A percentile compares a stretch with the other conserved stretches of the same genome.
Conservation (phyloP, 768 basidiomycete species). For the Lenzites betulinus region DNA sequence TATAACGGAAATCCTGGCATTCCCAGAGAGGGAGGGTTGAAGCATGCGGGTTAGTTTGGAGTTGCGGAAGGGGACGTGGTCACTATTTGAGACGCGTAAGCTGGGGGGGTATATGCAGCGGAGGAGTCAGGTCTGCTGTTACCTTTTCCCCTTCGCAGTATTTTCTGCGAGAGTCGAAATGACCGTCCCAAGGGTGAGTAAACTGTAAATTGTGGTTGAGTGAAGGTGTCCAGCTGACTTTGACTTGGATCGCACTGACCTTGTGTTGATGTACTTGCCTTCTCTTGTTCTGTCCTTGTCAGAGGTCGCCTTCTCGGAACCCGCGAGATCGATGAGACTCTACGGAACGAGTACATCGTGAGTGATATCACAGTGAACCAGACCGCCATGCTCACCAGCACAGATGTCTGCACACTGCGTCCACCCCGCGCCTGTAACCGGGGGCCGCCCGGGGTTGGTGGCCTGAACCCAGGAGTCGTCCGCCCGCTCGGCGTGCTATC, state of each 20-base stretch:
- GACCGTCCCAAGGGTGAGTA: constrained; percentile 90
- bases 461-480: constrained; percentile 55
- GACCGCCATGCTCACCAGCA: constrained; percentile 50
- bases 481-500: constrained; percentile 47
- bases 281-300: constrained; percentile 96
- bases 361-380: neutral
- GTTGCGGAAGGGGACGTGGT: constrained; percentile 94
- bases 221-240: neutral
- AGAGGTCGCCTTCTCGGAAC: constrained; percentile 93
- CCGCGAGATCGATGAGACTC: constrained; percentile 95
- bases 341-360: constrained; percentile 29
- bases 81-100: constrained; percentile 42
- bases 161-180: constrained; percentile 93
- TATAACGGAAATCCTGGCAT: constrained; percentile 94
- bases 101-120: too few species aligned
- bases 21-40: constrained; percentile 92
- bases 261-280: constrained; percentile 95
- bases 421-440: constrained; percentile 77
- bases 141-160: constrained; percentile 73
- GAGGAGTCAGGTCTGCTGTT: neutral
- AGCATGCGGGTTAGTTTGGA: constrained; percentile 93
- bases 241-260: constrained; percentile 38
- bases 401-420: constrained; percentile 75
- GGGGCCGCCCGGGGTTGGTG: constrained; percentile 59
- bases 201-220: constrained; percentile 41